phyloP scores from a whole-genome alignment of 2,329 filamentous ascomycete genomes.

The Graphilbum sp. region DNA sequence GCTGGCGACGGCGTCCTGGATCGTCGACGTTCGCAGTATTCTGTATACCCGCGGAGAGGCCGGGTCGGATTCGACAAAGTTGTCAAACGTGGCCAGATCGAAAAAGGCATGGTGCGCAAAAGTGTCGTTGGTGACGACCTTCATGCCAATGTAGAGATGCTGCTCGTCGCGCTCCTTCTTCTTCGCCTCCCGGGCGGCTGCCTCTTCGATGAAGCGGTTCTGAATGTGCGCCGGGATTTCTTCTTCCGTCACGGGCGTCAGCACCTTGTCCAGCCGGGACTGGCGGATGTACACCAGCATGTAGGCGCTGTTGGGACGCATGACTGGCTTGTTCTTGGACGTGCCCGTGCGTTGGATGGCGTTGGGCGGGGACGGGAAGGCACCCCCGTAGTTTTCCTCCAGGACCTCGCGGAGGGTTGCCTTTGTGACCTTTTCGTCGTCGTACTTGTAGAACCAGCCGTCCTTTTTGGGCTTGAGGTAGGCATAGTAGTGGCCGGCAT shows the following conservation, averaged over 20 bases:
- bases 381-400: constrained; percentile 93
- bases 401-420: constrained; percentile 81
- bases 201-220: constrained; percentile 66
- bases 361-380: constrained; percentile 39
- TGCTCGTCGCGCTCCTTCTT: constrained; percentile 86
- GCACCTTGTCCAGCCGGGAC: constrained; percentile 64
- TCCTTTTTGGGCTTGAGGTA: constrained; percentile 90
- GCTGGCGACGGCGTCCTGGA: constrained; percentile 55
- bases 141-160: constrained; percentile 77
- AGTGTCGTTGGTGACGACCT: constrained; percentile 65
- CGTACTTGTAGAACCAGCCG: constrained; percentile 91
- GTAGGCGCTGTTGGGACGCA: constrained; percentile 73
- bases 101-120: constrained; percentile 72
- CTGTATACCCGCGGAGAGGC: constrained; percentile 59
- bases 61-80: constrained; percentile 36
- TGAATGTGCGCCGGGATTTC: constrained; percentile 74
- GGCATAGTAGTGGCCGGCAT: constrained; percentile 96
- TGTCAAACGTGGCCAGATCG: constrained; percentile 59
- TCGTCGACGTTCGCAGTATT: constrained; percentile 55
- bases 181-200: constrained; percentile 54
- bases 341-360: constrained; percentile 27
- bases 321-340: constrained; percentile 40
- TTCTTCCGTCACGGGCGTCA: constrained; percentile 57
- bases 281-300: constrained; percentile 98
- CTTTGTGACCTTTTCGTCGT: constrained; percentile 93